Evolutionary conservation across 2,329 filamentous ascomycete species (phyloP), one percentile per base, ranked within the genome.

Genomic region (Aspergillus tamarii): DNA sequence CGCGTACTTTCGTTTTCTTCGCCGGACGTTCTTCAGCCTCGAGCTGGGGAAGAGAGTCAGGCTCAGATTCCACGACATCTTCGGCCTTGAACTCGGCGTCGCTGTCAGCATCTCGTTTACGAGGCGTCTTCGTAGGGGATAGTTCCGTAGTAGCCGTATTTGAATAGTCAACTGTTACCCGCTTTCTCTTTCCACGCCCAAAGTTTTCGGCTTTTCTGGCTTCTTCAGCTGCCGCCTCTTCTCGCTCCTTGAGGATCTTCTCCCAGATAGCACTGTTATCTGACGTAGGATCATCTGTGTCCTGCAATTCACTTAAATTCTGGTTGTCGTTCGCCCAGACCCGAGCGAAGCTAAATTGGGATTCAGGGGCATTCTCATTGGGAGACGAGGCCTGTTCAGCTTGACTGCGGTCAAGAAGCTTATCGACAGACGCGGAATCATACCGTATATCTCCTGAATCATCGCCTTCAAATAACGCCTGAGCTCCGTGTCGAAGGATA

Each of bases 261-360:
- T 96, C 93, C 96, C 96, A 99, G 0, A 96, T 87, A 41, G 88
- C 89, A 39, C 32, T 26, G 16, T 87, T 84, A 71, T 89, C 89
- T 11, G 89, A 83, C 0, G 84, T 81, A 9, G 83, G 76, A 11
- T 85, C 81, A 30, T 86, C 82, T 2, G 73, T 67, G 46, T 84
- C 82, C 52, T 87, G 83, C 26, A 91, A 75, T 21, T 91, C 89
- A 56, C 89, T 85, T 7, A 96, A 82, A 0, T 83, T 82, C 9
- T 86, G 87, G 68, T 88, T 87, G 41, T 96, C 91, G 71, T 96
- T 96, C 4, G 90, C 91, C 95, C 95, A 99, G 1, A 99, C 90
- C 52, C 92, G 88, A 45, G 94, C 94, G 77, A 95, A 92, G 5
- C 91, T 92, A 76, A 97, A 99, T 61, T 94, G 91, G 0, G 88